phyloP scores from a whole-genome alignment of 192 early-diverging fungal species.

The Coemansia sp. region DNA sequence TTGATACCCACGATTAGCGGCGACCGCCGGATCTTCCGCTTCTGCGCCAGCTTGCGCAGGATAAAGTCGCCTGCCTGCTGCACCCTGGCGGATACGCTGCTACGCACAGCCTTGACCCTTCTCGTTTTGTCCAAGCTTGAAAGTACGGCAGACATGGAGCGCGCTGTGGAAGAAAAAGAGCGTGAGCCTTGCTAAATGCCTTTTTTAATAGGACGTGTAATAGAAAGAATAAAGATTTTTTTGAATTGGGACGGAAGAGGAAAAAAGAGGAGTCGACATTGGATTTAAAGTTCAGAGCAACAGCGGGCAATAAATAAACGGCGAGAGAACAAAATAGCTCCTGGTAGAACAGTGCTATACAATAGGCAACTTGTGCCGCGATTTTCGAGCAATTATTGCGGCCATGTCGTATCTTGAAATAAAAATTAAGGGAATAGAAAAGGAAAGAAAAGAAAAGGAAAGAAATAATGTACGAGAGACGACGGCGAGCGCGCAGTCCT shows the following conservation, averaged over 20 bases:
- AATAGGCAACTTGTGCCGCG: no score
- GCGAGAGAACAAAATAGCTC: no score
- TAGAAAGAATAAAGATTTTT: background rate
- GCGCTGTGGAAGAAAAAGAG: background rate
- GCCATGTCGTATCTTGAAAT: no score
- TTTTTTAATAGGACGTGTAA: no score
- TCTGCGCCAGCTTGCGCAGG: slow-evolving; percentile 31
- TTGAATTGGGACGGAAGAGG: background rate
- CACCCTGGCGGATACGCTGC: slow-evolving; percentile 12
- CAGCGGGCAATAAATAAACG: no score
- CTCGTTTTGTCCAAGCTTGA: slow-evolving; percentile 36
- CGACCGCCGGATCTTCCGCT: background rate
- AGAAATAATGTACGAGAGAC: background rate
- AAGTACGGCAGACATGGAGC: slow-evolving; percentile 20
- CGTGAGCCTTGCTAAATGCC: no score
- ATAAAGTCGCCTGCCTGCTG: slow-evolving; percentile 36
- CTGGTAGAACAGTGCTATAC: no score
- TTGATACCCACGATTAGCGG: slow-evolving; percentile 70
- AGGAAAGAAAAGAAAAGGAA: no score
- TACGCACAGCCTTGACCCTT: slow-evolving; percentile 21
- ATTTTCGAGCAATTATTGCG: background rate
- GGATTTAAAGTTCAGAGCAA: no score
- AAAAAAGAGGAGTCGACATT: background rate
- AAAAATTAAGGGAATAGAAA: no score
- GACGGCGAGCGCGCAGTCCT: no score